Percentiles rank a stretch among this genome's conserved stretches.
Evolutionary conservation across 345 rosid genomes (phyloP).

Genomic region (Syzygium aqueum): DNA sequence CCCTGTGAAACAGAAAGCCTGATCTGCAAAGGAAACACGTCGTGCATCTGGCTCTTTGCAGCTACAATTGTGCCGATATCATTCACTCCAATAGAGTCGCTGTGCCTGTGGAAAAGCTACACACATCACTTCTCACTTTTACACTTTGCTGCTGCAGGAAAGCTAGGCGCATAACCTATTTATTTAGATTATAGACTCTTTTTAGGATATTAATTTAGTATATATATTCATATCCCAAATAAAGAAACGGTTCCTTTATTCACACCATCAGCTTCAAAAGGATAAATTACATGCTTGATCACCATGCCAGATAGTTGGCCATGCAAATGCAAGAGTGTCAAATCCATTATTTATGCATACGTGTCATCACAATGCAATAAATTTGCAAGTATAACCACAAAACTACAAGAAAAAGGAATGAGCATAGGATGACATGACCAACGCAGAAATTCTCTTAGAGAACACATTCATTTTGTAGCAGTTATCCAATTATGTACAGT

Average conservation of each 20-base stretch:
- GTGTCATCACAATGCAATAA: not conserved
- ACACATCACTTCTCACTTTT: not conserved
- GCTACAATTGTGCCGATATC: conserved; percentile 13
- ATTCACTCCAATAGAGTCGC: conserved; percentile 20
- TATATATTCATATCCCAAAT: not conserved
- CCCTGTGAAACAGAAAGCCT: conserved; percentile 39
- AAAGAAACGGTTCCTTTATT: not conserved
- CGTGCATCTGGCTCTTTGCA: conserved; percentile 30
- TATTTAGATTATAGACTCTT: not conserved
- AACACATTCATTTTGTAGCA: not conserved
- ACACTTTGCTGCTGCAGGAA: not conserved
- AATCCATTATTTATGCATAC: not conserved
- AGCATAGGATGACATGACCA: not conserved
- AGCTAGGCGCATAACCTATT: not conserved
- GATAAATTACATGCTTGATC: not conserved
- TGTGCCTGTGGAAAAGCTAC: conserved; percentile 30
- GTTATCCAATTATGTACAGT: not conserved
- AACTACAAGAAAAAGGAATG: not conserved
- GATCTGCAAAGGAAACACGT: conserved; percentile 49
- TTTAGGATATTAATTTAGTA: not conserved
- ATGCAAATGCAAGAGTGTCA: not conserved
- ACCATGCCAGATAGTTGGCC: not conserved
- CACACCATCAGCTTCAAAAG: not conserved
- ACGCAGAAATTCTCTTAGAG: not conserved
- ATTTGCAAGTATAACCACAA: not conserved